phyloP scores from a whole-genome alignment of 2,329 filamentous ascomycete species.

The Xylaria sp. region DNA sequence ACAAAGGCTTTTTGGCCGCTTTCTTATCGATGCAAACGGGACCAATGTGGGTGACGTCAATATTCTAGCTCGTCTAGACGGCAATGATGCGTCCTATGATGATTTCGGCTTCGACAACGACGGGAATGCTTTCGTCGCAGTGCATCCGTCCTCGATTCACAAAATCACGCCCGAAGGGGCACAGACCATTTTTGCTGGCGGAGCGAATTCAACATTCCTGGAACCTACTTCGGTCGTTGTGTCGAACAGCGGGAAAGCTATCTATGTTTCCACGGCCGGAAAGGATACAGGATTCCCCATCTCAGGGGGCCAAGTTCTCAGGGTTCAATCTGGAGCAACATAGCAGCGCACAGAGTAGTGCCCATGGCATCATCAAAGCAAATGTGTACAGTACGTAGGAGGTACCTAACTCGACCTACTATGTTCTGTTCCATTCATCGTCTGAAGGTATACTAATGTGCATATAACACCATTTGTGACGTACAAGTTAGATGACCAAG shows the following conservation, averaged over 20 bases:
- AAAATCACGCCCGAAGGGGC: constrained; percentile 28
- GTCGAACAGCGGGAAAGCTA: constrained; percentile 24
- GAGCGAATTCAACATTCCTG: constrained; percentile 11
- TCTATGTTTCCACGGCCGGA: constrained; percentile 32
- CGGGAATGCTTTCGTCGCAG: constrained; percentile 30
- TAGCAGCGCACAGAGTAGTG: background rate
- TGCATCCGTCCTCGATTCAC: constrained; percentile 27
- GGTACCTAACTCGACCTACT: no score
- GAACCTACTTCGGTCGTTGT: constrained; percentile 30
- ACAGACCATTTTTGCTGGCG: constrained; percentile 26
- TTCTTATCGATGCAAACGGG: constrained; percentile 27
- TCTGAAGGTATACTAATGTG: background rate
- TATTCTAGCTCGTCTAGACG: constrained; percentile 22
- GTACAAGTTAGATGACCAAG: no score
- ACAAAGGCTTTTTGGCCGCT: constrained; percentile 23
- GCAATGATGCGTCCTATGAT: constrained; percentile 15
- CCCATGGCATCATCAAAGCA: background rate
- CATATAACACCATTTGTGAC: no score
- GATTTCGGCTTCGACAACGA: constrained; percentile 31
- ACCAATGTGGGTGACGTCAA: constrained; percentile 23
- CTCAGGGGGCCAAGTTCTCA: constrained; percentile 26
- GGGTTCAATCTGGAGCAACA: background rate
- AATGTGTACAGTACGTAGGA: background rate
- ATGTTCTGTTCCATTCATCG: no score
- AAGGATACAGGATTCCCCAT: constrained; percentile 14